phyloP scores from a whole-genome alignment of 169 alveolate species.

The Fabrea salina region DNA sequence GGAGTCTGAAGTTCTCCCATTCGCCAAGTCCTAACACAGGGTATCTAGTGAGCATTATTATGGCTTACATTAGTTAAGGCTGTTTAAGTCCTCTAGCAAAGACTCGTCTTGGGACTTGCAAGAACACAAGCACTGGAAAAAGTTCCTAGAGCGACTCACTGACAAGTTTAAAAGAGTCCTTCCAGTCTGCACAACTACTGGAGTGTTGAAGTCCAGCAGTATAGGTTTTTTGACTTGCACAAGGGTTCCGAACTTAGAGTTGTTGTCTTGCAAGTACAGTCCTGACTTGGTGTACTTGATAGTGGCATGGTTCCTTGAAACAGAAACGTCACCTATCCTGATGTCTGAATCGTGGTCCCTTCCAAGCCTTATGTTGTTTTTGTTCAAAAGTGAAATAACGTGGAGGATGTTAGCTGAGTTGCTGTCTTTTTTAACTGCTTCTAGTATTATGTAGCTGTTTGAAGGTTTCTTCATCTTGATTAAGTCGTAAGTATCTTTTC shows the following conservation, averaged over 20 bases:
- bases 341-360: constrained; percentile 54
- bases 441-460: neutral
- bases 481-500: neutral
- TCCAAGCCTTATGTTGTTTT: constrained; percentile 61
- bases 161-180: neutral
- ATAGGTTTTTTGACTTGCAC: neutral
- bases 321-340: constrained; percentile 49
- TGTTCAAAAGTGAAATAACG: constrained; percentile 75
- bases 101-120: too few relatives aligned
- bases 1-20: neutral
- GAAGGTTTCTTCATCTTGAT: neutral
- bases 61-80: too few relatives aligned
- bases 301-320: constrained; percentile 53
- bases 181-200: neutral
- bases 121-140: too few relatives aligned
- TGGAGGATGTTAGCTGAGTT: constrained; percentile 63
- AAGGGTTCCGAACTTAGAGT: constrained; percentile 37
- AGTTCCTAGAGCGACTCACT: too few relatives aligned
- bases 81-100: too few relatives aligned
- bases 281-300: neutral
- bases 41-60: neutral
- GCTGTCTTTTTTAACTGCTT: neutral
- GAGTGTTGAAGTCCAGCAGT: neutral
- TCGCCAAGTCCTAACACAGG: neutral
- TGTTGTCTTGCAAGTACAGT: constrained; percentile 11